These are phyloP conservation scores for Thraustochytrium sp. DNA, from an alignment of 352 stramenopile species.

Conservation along the genomic window DNA sequence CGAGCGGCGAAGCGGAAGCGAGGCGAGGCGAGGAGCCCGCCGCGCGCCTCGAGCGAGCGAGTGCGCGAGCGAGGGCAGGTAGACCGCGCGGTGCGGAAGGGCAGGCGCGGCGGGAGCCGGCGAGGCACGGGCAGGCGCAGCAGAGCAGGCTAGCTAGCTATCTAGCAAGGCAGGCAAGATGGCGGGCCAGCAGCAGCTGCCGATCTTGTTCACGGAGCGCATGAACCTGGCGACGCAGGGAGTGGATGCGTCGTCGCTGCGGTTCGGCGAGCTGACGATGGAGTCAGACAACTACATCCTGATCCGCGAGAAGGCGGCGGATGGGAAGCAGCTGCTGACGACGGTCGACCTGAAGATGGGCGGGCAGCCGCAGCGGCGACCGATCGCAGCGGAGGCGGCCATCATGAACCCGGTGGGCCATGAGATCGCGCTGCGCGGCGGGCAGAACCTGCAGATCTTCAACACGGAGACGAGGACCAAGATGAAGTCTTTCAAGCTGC, in stretches of 20 bases:
- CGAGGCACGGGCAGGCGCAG: no score
- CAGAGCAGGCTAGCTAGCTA: no score
- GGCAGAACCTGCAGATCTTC: constrained; percentile 91
- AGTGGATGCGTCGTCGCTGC: constrained; percentile 80
- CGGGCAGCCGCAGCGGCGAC: constrained; percentile 73
- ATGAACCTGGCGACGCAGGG: constrained; percentile 51
- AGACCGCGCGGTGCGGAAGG: no score
- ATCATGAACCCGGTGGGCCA: constrained; percentile 98
- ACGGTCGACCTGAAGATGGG: constrained; percentile 67
- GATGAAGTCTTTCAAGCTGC: constrained; percentile 90
- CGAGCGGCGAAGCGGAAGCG: no score
- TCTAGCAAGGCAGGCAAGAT: neutral
- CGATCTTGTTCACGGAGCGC: constrained; percentile 38
- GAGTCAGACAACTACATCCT: constrained; percentile 87
- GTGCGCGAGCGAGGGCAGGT: no score
- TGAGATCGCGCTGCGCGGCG: constrained; percentile 69
- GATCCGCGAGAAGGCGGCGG: constrained; percentile 74
- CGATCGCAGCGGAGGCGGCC: constrained; percentile 96
- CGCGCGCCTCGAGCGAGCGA: no score
- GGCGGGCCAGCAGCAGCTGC: constrained; percentile 10
- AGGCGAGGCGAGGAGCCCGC: no score
- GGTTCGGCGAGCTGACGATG: constrained; percentile 82
- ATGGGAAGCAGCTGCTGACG: constrained; percentile 66
- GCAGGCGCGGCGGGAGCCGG: no score
- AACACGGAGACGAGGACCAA: constrained; percentile 99